Percentiles rank a stretch among this genome's conserved stretches.
Conservation (phyloP, 306 rosid genomes). For the Cucumis melo region DNA sequence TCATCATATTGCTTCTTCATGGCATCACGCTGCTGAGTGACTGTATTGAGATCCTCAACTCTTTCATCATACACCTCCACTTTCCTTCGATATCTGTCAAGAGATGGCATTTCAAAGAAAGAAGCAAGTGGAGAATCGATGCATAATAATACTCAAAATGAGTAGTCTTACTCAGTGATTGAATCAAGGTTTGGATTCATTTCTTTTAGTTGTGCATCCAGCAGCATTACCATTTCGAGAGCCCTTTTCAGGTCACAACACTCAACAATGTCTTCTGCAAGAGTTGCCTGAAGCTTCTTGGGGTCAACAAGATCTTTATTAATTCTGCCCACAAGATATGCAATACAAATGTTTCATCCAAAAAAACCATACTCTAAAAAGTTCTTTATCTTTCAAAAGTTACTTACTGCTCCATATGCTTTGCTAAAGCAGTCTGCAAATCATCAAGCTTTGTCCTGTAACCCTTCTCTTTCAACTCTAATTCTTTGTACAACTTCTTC, state of each 20-base stretch:
- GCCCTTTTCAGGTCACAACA: conserved; percentile 58
- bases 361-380: neutral
- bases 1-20: conserved; percentile 78
- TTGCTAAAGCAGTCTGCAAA: conserved; percentile 51
- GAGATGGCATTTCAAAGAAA: conserved; percentile 8
- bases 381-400: neutral
- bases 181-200: conserved; percentile 98
- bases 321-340: conserved; percentile 45
- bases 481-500: conserved; percentile 65
- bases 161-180: conserved; percentile 61
- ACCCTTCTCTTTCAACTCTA: conserved; percentile 65
- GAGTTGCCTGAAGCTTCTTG: conserved; percentile 62
- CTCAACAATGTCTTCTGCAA: conserved; percentile 41
- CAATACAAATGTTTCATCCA: neutral
- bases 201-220: conserved; percentile 86
- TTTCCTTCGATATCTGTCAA: conserved; percentile 60
- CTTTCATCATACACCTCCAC: conserved; percentile 67
- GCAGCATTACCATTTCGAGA: conserved; percentile 56
- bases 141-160: neutral
- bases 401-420: conserved; percentile 88
- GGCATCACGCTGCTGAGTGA: conserved; percentile 76
- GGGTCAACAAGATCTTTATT: conserved; percentile 72
- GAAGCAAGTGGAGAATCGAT: neutral
- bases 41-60: conserved; percentile 73
- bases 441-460: conserved; percentile 65